A percentile compares a stretch with the other conserved stretches of the same genome.
phyloP scores from a whole-genome alignment of 2,329 filamentous ascomycete genomes.

The Aspergillus pseudoviridinutans region DNA sequence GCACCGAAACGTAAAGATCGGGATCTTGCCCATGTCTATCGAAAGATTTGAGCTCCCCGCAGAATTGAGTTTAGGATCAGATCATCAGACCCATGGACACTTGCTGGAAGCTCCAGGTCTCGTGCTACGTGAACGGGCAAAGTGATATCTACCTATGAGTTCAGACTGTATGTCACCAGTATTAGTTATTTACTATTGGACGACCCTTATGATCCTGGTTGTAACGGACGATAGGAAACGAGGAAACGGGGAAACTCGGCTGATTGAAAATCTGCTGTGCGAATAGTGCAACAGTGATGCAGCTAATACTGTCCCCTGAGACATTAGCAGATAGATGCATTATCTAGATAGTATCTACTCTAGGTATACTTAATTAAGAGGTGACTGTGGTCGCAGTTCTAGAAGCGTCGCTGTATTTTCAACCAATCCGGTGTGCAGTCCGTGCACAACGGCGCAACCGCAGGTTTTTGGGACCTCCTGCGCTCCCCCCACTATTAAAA shows the following conservation, averaged over 20 bases:
- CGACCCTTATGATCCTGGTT: too few species aligned
- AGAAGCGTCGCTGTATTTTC: not conserved
- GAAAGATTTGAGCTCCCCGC: not conserved
- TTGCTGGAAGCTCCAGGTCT: not conserved
- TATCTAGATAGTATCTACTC: too few species aligned
- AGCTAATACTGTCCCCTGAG: not conserved
- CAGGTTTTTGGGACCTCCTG: not conserved
- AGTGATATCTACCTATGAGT: too few species aligned
- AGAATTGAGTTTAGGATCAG: not conserved
- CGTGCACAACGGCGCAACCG: not conserved
- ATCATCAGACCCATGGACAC: not conserved
- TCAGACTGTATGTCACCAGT: not conserved
- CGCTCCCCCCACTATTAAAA: not conserved
- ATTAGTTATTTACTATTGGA: not conserved
- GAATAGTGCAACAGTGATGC: not conserved
- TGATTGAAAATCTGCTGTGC: not conserved
- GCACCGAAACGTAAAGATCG: not conserved
- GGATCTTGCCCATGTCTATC: not conserved
- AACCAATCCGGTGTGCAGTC: not conserved
- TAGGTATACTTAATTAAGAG: not conserved
- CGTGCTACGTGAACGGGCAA: not conserved
- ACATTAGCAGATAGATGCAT: not conserved
- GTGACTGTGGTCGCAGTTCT: not conserved
- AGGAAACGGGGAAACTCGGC: not conserved
- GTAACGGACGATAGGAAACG: not conserved